Conservation (phyloP, 495 filamentous ascomycete genomes). For the Pyrenopolyporus hunteri region DNA sequence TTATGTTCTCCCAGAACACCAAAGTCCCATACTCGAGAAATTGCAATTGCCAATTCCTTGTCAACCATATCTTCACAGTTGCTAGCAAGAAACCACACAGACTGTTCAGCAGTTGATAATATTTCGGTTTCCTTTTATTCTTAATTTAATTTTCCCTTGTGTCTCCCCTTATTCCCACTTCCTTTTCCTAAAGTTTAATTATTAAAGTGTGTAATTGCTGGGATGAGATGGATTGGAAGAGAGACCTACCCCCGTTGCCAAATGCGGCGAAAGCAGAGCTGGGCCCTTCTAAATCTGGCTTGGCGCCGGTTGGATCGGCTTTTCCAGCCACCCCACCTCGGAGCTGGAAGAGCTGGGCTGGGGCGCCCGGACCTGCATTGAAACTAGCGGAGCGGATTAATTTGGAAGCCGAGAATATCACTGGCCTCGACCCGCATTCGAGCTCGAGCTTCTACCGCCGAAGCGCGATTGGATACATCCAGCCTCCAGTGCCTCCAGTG, state of each 20-base stretch:
- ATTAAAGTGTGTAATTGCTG: background rate
- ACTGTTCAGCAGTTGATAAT: background rate
- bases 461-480: background rate
- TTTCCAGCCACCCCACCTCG: background rate
- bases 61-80: background rate
- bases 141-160: background rate
- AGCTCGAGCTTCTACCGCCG: slow-evolving; percentile 1
- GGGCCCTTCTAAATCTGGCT: background rate
- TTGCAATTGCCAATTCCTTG: background rate
- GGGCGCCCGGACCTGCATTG: too few species aligned
- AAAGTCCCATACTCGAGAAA: background rate
- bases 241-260: background rate
- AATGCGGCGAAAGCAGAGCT: background rate
- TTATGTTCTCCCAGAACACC: background rate
- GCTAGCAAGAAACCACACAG: background rate
- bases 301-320: background rate
- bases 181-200: too few species aligned
- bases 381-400: background rate
- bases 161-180: too few species aligned
- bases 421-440: background rate
- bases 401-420: background rate
- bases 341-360: too few species aligned
- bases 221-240: background rate
- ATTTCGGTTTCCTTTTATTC: background rate
- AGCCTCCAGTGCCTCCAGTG: background rate